Conservation (phyloP, 768 basidiomycete species). For the Boletellus ananiceps region DNA sequence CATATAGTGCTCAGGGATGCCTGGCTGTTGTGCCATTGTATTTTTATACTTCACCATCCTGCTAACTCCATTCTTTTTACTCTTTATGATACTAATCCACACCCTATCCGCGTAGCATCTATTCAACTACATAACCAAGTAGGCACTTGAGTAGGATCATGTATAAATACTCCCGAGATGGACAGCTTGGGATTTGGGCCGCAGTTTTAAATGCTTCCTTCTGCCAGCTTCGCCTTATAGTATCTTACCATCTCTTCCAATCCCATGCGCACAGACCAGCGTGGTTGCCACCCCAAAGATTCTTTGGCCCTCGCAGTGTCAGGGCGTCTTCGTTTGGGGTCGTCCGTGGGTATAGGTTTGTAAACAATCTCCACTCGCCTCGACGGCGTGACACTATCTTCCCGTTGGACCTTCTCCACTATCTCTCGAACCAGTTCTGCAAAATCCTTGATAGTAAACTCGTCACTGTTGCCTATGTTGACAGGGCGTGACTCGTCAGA, state of each 20-base stretch:
- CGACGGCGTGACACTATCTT: conserved; percentile 56
- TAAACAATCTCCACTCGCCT: conserved; percentile 66
- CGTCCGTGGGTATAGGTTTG: conserved; percentile 82
- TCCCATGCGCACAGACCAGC: conserved; percentile 91
- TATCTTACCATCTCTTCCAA: conserved; percentile 93
- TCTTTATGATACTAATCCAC: conserved; percentile 8
- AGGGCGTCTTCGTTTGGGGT: conserved; percentile 91
- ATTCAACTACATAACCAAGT: conserved; percentile 3
- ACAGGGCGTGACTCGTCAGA: conserved; percentile 89
- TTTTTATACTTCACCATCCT: conserved; percentile 6
- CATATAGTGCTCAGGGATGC: conserved; percentile 1
- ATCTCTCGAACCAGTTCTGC: conserved; percentile 89
- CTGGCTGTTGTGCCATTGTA: conserved; percentile 13
- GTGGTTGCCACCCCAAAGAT: conserved; percentile 82
- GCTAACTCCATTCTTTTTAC: conserved; percentile 3
- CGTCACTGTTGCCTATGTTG: conserved; percentile 94
- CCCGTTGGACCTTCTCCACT: conserved; percentile 87
- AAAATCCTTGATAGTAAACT: conserved; percentile 94
- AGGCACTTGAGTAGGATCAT: conserved; percentile 13
- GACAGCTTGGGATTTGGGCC: neutral
- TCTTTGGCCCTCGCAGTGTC: conserved; percentile 91
- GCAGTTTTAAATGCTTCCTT: conserved; percentile 61
- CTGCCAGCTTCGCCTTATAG: conserved; percentile 85
- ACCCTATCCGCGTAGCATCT: conserved; percentile 6
- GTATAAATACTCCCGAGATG: conserved; percentile 6